Evolutionary conservation across 768 basidiomycete species (phyloP).

Genomic region (Psilocybe tampanensis): DNA sequence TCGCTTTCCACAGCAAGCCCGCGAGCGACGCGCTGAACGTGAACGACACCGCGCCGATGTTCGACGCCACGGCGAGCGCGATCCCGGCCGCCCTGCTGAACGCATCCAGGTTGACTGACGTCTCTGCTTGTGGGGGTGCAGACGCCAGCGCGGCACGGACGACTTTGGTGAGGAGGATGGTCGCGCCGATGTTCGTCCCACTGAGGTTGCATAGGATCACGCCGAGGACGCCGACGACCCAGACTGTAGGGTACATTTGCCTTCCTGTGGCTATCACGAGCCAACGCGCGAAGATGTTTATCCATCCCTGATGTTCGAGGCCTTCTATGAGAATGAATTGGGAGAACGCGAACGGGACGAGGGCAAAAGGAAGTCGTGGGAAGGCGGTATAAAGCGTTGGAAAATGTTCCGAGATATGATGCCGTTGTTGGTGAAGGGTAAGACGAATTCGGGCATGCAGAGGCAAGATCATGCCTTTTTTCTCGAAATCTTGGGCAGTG

Average conservation of each 20-base stretch:
- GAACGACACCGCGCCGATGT: conserved; percentile 89
- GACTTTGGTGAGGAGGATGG: conserved; percentile 87
- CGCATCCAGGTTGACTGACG: conserved; percentile 65
- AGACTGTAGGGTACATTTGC: conserved; percentile 53
- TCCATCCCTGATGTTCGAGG: conserved; percentile 84
- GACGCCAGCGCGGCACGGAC: conserved; percentile 45
- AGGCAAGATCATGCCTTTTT: conserved; percentile 4
- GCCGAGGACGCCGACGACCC: conserved; percentile 70
- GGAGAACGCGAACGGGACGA: conserved; percentile 90
- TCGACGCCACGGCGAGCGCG: conserved; percentile 83
- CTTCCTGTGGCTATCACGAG: conserved; percentile 46
- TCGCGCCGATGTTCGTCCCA: conserved; percentile 91
- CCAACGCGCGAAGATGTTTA: conserved; percentile 78
- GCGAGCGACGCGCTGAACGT: conserved; percentile 89
- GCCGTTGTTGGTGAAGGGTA: conserved; percentile 9
- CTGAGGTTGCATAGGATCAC: conserved; percentile 79
- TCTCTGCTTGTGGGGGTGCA: conserved; percentile 50
- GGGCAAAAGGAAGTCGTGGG: conserved; percentile 73
- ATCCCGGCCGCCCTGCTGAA: conserved; percentile 71
- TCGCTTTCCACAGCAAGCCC: conserved; percentile 82
- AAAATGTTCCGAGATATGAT: conserved; percentile 41
- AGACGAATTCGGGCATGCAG: conserved; percentile 10
- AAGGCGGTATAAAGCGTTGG: conserved; percentile 72
- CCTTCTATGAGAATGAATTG: conserved; percentile 94
- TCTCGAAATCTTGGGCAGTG: not conserved